Conservation (phyloP, 2,329 filamentous ascomycete species). For the Fusarium proliferatum region DNA sequence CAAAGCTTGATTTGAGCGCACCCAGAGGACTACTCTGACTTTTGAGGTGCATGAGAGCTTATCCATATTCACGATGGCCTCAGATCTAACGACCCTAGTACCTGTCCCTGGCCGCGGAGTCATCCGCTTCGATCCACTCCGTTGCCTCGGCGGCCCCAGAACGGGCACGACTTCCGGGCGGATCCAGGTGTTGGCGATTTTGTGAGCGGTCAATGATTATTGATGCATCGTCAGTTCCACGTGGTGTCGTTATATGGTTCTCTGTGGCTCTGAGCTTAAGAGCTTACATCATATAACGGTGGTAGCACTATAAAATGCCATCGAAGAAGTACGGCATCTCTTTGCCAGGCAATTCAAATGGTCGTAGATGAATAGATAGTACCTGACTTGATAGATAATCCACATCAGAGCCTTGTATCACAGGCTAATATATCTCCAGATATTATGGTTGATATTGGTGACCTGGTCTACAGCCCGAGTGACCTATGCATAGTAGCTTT, state of each 20-base stretch:
- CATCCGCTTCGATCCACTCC: slow-evolving; percentile 32
- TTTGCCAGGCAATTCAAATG: not conserved
- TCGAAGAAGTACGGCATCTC: not conserved
- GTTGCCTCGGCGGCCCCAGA: slow-evolving; percentile 9
- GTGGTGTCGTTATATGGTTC: not conserved
- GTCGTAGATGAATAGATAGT: not conserved
- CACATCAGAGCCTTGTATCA: not conserved
- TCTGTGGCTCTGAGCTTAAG: no score
- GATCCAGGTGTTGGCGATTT: slow-evolving; percentile 1
- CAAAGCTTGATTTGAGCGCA: not conserved
- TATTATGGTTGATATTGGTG: not conserved
- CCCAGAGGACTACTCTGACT: not conserved
- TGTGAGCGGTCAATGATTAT: not conserved
- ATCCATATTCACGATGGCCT: slow-evolving; percentile 32
- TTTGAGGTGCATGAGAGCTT: slow-evolving; percentile 18
- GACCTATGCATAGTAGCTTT: not conserved
- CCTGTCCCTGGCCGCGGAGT: slow-evolving; percentile 19
- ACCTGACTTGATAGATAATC: not conserved
- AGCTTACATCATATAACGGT: no score
- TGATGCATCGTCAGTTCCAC: not conserved
- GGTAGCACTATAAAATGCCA: not conserved
- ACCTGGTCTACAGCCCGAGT: not conserved
- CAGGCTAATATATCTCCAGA: not conserved
- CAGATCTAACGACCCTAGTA: slow-evolving; percentile 33
- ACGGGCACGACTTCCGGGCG: slow-evolving; percentile 13